Evolutionary conservation across 2,329 filamentous ascomycete species (phyloP).

Genomic region (Helotiales sp.): DNA sequence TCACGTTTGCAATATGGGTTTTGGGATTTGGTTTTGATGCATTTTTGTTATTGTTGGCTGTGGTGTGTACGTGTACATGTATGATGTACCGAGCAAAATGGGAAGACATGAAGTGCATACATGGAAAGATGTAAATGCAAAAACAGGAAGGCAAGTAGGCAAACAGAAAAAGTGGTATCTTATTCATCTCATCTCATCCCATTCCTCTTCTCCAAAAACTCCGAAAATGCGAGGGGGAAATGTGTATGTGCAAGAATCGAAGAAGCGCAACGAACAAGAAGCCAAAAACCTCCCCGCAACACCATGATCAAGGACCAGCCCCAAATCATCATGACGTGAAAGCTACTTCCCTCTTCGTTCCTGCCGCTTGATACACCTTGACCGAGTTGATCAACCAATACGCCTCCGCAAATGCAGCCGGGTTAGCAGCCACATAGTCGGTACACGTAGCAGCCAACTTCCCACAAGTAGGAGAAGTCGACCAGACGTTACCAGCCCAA

Average conservation of each 20-base stretch:
- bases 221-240: too few relatives aligned
- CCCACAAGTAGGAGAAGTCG: conserved; percentile 53
- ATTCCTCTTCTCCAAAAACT: too few relatives aligned
- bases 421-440: conserved; percentile 71
- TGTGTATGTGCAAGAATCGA: background rate
- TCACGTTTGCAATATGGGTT: too few relatives aligned
- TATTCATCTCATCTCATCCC: too few relatives aligned
- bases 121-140: too few relatives aligned
- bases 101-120: too few relatives aligned
- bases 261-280: background rate
- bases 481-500: conserved; percentile 78
- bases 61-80: too few relatives aligned
- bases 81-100: too few relatives aligned
- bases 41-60: too few relatives aligned
- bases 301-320: background rate
- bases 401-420: conserved; percentile 63
- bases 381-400: conserved; percentile 71
- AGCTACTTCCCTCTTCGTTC: conserved; percentile 13
- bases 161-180: too few relatives aligned
- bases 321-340: background rate
- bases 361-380: conserved; percentile 23
- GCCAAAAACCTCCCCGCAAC: background rate
- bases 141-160: too few relatives aligned
- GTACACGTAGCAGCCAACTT: conserved; percentile 64
- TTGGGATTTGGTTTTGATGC: too few relatives aligned